A percentile compares a stretch with the other conserved stretches of the same genome.
phyloP scores from a whole-genome alignment of 1,284 basidiomycete genomes.

The Mycosarcoma mackinlayi region DNA sequence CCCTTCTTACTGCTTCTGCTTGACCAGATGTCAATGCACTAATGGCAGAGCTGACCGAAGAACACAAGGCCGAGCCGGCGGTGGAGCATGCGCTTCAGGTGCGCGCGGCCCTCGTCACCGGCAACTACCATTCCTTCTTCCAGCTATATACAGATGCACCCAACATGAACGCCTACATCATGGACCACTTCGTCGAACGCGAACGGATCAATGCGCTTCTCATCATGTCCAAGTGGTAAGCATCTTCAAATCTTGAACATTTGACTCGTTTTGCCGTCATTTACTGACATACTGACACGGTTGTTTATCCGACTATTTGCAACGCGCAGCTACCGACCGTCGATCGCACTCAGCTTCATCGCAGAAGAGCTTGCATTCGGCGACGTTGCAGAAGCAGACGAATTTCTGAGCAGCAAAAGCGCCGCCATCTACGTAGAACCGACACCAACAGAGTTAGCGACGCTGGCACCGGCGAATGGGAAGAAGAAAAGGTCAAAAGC shows the following conservation, averaged over 20 bases:
- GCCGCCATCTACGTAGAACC: slow-evolving; percentile 76
- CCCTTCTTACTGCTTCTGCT: neutral
- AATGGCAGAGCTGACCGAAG: slow-evolving; percentile 91
- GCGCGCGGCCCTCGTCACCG: slow-evolving; percentile 86
- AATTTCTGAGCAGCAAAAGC: slow-evolving; percentile 79
- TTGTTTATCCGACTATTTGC: neutral
- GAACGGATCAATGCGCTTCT: slow-evolving; percentile 88
- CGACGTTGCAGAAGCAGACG: slow-evolving; percentile 74
- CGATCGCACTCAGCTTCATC: slow-evolving; percentile 80
- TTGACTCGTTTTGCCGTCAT: neutral
- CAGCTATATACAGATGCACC: slow-evolving; percentile 84
- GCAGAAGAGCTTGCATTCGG: slow-evolving; percentile 87
- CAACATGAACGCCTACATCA: slow-evolving; percentile 98
- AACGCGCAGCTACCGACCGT: slow-evolving; percentile 54
- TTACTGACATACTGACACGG: neutral
- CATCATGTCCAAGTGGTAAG: slow-evolving; percentile 75
- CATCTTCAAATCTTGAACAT: no score
- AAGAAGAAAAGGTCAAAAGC: slow-evolving; percentile 45
- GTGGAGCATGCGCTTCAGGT: slow-evolving; percentile 90
- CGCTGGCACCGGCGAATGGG: slow-evolving; percentile 13
- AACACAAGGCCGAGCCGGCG: slow-evolving; percentile 82
- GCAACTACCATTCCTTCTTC: slow-evolving; percentile 94
- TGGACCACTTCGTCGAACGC: slow-evolving; percentile 96
- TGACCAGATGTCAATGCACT: slow-evolving; percentile 87
- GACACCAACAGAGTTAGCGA: slow-evolving; percentile 49